Evolutionary conservation across 345 rosid genomes (phyloP), one percentile per base, ranked within the genome.

Genomic region (Populus davidiana): DNA sequence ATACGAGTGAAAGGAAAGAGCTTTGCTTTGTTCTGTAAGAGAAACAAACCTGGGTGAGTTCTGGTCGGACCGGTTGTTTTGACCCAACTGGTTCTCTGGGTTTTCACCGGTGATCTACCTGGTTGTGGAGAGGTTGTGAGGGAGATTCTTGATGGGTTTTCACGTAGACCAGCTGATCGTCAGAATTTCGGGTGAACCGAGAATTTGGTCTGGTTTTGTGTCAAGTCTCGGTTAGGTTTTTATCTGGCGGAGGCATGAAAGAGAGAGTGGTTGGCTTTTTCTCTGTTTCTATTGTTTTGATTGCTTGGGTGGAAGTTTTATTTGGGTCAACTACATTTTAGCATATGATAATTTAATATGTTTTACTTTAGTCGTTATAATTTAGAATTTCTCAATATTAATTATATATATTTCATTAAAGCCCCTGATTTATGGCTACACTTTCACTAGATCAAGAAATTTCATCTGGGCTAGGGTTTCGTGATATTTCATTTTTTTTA

Each of bases 31-130:
- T 8, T 59, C 63, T 59, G 63, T 13, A n/a, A 33, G 6, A 49
- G 56, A 21, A 27, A 38, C 7, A 54, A 39, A 25, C 21, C 14
- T 16, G 41, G 43, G 17, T 47, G 13, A 70, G 29, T 43, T 27
- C 25, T 31, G 69, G 79, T 64, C 74, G 67, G 71, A 77, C 74
- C 79, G 61, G 44, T 61, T 69, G 64, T 12, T 39, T 67, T 54
- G 49, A 54, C 67, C 78, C 50, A 41, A 25, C 20, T 67, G 72
- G 73, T 54, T 67, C 23, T 67, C 64, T 59, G 29, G 64, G 64
- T 47, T 38, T 67, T 77, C 56, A 77, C 33, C 41, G 29, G 67
- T 39, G 59, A 69, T 77, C 69, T 69, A 59, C 25, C 64, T 59
- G 74, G 44, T n/a, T 36, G 75, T 59, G 63, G 23, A 35, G n/a